Conservation (phyloP, 768 basidiomycete genomes). For the Mycena floridula region DNA sequence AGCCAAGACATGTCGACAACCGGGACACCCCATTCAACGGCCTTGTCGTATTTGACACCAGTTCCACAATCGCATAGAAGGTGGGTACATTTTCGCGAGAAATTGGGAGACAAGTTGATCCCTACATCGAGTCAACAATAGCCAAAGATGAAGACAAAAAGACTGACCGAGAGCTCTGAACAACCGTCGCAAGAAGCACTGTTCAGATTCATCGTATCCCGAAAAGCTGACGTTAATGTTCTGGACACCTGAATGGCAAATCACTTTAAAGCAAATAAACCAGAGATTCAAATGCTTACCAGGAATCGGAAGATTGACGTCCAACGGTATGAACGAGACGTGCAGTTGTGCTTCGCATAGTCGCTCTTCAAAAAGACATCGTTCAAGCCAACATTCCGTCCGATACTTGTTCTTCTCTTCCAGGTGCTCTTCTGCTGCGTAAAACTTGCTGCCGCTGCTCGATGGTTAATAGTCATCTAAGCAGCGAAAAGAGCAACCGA, state of each 20-base stretch:
- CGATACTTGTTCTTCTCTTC: too few relatives aligned
- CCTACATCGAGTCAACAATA: too few relatives aligned
- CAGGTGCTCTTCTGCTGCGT: too few relatives aligned
- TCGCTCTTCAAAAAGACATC: slow-evolving; percentile 71
- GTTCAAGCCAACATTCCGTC: slow-evolving; percentile 93
- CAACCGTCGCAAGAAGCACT: slow-evolving; percentile 59
- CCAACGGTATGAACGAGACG: slow-evolving; percentile 64
- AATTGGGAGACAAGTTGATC: too few relatives aligned
- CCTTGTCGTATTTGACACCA: slow-evolving; percentile 76
- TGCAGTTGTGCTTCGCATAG: slow-evolving; percentile 64
- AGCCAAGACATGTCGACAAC: slow-evolving; percentile 74
- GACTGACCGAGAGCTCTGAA: slow-evolving; percentile 58
- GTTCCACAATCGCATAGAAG: slow-evolving; percentile 67
- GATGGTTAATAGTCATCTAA: too few relatives aligned
- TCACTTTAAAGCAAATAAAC: too few relatives aligned
- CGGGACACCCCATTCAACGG: slow-evolving; percentile 70
- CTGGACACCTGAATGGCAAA: too few relatives aligned
- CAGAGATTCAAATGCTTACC: too few relatives aligned
- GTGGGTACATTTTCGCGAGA: slow-evolving; percentile 71
- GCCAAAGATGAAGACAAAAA: not conserved
- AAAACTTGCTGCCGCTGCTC: too few relatives aligned
- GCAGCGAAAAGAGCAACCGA: too few relatives aligned
- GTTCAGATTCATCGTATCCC: slow-evolving; percentile 66
- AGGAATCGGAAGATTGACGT: slow-evolving; percentile 47
- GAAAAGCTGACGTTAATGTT: slow-evolving; percentile 61